Base-by-base conservation (phyloP, 345 rosid genomes). In the Cardiospermum halicacabum region DNA sequence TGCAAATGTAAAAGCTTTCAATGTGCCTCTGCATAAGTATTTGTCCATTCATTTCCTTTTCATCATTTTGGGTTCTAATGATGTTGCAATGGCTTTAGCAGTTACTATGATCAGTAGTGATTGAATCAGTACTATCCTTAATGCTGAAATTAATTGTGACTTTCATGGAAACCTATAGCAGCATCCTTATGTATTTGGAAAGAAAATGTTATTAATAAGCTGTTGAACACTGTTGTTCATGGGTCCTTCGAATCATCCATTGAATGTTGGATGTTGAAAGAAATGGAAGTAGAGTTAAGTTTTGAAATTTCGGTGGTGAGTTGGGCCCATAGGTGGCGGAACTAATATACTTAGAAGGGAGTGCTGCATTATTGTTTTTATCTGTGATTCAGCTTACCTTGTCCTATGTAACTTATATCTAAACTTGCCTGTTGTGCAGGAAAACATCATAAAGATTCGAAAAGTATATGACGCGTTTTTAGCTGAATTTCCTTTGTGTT, bases 401-500 rank as follows among this genome's bases (percentile, higher is more conserved):
- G 37, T 48, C 13, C 47, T 47, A 36, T 56, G 36, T 40, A 66
- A 58, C 42, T 80, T 53, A 80, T 47, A 28, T 58, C 48, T 58
- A 59, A 24, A 54, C 58, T 30, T 63, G 13, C 39, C 22, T 60
- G 48, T 6, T 69, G 15, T 83, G 71, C 87, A 94, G 99, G 97
- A 88, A 65, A 84, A 82, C 39, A 85, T 91, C 62, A 39, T 81
- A 70, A 94, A 91, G 77, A 94, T 94, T 45, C 80, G 78, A 60
- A 84, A 81, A 74, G 95, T 91, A 5, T 94, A 94, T 75, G 97
- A 91, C 82, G 81, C 86, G 30, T 94, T 94, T 79, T 76, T 95
- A 65, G 94, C 87, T 36, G 99, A 95, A 74, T 95, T 89, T 53
- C 99, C 96, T 45, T 64, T 91, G 72, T 95, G 99, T 72, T 95